phyloP scores from a whole-genome alignment of 1,139 yeast species.

The Candida smagusa region DNA sequence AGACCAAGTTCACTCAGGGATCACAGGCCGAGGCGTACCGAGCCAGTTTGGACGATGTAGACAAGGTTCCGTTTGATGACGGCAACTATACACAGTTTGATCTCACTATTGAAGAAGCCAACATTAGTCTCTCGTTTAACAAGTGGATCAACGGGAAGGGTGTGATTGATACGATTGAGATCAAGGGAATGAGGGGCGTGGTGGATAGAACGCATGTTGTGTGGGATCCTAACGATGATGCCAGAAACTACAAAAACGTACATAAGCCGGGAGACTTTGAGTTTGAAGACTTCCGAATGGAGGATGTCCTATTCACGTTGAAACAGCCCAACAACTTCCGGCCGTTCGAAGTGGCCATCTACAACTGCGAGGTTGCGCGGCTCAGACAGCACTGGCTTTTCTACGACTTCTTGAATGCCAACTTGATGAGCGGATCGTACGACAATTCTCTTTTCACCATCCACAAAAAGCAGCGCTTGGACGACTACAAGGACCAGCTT shows the following conservation, averaged over 20 bases:
- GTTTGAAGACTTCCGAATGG: constrained; percentile 75
- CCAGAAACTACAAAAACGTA: constrained; percentile 72
- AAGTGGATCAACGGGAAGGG: constrained; percentile 93
- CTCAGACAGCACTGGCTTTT: constrained; percentile 91
- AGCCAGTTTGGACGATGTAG: constrained; percentile 27
- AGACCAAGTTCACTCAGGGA: constrained; percentile 60
- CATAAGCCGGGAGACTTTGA: constrained; percentile 90
- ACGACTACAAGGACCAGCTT: constrained; percentile 29
- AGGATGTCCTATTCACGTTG: constrained; percentile 78
- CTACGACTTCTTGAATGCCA: constrained; percentile 82
- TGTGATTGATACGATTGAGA: constrained; percentile 74
- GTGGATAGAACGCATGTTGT: constrained; percentile 84
- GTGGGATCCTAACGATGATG: constrained; percentile 82
- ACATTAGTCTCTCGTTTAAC: constrained; percentile 72
- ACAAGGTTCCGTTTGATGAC: constrained; percentile 49
- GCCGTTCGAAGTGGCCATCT: constrained; percentile 82
- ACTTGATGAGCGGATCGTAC: constrained; percentile 83
- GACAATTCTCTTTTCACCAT: constrained; percentile 91
- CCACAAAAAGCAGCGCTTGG: constrained; percentile 67
- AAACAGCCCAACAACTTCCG: constrained; percentile 78
- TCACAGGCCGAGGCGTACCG: constrained; percentile 68
- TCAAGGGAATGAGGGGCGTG: constrained; percentile 85
- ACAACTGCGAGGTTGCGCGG: constrained; percentile 75
- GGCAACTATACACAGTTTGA: constrained; percentile 97
- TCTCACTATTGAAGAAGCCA: constrained; percentile 80